Base-by-base conservation (phyloP, 2,329 filamentous ascomycete species). In the Elsinoe perseae region DNA sequence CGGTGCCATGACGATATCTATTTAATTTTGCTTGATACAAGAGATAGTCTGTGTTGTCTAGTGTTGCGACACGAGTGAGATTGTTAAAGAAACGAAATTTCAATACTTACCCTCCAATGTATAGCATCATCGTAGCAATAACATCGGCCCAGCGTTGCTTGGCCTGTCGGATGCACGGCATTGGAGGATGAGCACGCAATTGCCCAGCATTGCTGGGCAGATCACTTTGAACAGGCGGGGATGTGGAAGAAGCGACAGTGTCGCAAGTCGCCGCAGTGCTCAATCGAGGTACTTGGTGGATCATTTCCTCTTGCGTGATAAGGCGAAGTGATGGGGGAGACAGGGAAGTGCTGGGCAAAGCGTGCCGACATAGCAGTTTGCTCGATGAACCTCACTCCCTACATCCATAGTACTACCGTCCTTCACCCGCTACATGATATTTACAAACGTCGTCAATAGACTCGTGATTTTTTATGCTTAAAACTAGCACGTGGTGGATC, bases 1-100 rank as follows among this genome's bases (percentile, higher is more conserved):
- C 59, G 73, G 73, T 58, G 73, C 72, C 73, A 75, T 75, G 44
- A 32, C 62, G 57, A n/a, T n/a, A n/a, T n/a, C n/a, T n/a, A n/a
- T n/a, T n/a, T n/a, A n/a, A n/a, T n/a, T n/a, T n/a, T n/a, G n/a
- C n/a, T n/a, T n/a, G n/a, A n/a, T n/a, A n/a, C n/a, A n/a, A n/a
- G n/a, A n/a, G n/a, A n/a, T n/a, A n/a, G n/a, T n/a, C n/a, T n/a
- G n/a, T n/a, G n/a, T n/a, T n/a, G n/a, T n/a, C n/a, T n/a, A n/a
- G n/a, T 42, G 10, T 10, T 20, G n/a, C 23, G 27, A 5, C 18
- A 18, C 18, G n/a, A 30, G 14, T 50, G 28, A 20, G 27, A 36
- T 32, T 2, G 7, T 36, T 20, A 20, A 38, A 18, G 27, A 18
- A 32, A 30, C n/a, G 18, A 30, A 38, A 32, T 16, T 14, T 38